Conservation (phyloP, 2,329 filamentous ascomycete species). For the Fusarium sp. region DNA sequence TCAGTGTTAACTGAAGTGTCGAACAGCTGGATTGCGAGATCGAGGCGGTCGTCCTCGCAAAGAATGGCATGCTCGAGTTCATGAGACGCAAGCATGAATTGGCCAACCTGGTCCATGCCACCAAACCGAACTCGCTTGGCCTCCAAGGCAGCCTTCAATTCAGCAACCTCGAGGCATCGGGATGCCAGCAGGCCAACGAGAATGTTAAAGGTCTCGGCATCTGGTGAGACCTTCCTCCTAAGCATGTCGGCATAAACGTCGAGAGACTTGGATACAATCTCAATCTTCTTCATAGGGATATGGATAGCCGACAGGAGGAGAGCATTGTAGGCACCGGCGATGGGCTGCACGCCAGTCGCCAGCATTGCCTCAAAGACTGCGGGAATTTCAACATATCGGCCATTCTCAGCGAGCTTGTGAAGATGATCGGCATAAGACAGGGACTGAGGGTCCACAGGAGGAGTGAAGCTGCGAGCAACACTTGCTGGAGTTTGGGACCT, state of each 20-base stretch:
- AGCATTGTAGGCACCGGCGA: slow-evolving; percentile 89
- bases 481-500: slow-evolving; percentile 56
- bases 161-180: slow-evolving; percentile 80
- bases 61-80: slow-evolving; percentile 89
- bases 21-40: slow-evolving; percentile 87
- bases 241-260: slow-evolving; percentile 98
- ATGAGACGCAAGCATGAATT: slow-evolving; percentile 88
- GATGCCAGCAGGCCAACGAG: slow-evolving; percentile 84
- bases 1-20: slow-evolving; percentile 74
- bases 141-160: slow-evolving; percentile 77
- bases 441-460: slow-evolving; percentile 70
- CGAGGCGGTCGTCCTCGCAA: slow-evolving; percentile 85
- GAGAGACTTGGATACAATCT: slow-evolving; percentile 88
- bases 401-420: slow-evolving; percentile 73
- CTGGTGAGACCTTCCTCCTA: slow-evolving; percentile 80
- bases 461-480: slow-evolving; percentile 66
- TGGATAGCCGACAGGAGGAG: slow-evolving; percentile 86
- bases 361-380: slow-evolving; percentile 92
- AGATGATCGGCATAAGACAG: slow-evolving; percentile 82
- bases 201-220: slow-evolving; percentile 87
- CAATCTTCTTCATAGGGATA: slow-evolving; percentile 79
- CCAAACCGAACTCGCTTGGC: slow-evolving; percentile 86
- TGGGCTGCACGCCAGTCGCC: slow-evolving; percentile 81
- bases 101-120: slow-evolving; percentile 82
- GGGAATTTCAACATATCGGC: slow-evolving; percentile 87